These are phyloP conservation scores for Solioccasus polychromus DNA, from an alignment of 768 basidiomycete genomes.

Conservation along the genomic window DNA sequence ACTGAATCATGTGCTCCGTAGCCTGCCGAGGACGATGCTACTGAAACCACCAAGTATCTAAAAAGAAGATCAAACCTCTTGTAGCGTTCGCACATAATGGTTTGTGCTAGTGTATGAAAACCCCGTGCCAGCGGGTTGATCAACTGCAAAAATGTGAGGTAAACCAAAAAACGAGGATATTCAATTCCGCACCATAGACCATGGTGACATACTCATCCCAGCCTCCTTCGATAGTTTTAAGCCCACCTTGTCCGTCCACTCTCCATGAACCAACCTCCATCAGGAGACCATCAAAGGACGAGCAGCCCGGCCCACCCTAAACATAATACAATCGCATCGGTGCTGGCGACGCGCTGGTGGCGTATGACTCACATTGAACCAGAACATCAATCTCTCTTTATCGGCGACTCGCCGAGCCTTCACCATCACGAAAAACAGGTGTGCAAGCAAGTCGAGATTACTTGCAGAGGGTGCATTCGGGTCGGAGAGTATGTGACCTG, in stretches of 20 bases:
- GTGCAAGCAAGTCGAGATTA: slow-evolving; percentile 63
- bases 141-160: slow-evolving; percentile 58
- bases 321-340: slow-evolving; percentile 2
- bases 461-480: slow-evolving; percentile 51
- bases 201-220: slow-evolving; percentile 98
- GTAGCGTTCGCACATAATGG: slow-evolving; percentile 75
- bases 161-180: neutral
- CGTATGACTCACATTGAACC: slow-evolving; percentile 82
- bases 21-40: slow-evolving; percentile 44
- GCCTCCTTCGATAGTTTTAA: slow-evolving; percentile 77
- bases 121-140: slow-evolving; percentile 97
- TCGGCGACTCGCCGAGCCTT: slow-evolving; percentile 89
- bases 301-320: slow-evolving; percentile 95
- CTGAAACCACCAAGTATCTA: neutral
- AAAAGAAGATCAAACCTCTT: slow-evolving; percentile 50
- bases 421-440: slow-evolving; percentile 86
- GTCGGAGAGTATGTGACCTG: slow-evolving; percentile 83
- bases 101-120: slow-evolving; percentile 88
- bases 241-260: slow-evolving; percentile 66
- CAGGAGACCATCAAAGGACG: slow-evolving; percentile 94
- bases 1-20: slow-evolving; percentile 73
- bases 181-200: slow-evolving; percentile 73
- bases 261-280: slow-evolving; percentile 98
- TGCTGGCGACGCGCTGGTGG: neutral
- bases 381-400: slow-evolving; percentile 86